Conservation (phyloP, 2,329 filamentous ascomycete species). For the Sphaerulina populicola region DNA sequence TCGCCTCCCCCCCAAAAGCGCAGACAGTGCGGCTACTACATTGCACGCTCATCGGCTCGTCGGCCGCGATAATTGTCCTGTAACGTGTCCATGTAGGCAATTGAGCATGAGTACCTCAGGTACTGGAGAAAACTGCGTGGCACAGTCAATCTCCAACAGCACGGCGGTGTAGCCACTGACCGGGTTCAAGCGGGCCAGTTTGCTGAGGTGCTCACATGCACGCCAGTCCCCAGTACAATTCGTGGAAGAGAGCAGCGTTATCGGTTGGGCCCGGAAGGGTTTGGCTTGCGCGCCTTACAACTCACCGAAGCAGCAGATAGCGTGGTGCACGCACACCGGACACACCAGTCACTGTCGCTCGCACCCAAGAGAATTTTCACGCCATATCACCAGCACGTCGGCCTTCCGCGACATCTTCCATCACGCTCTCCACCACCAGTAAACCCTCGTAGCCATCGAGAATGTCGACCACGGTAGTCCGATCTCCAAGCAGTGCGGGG, state of each 20-base stretch:
- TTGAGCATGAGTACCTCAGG: not conserved
- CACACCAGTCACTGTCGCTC: not conserved
- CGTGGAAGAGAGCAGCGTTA: not conserved
- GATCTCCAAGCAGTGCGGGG: conserved; percentile 10
- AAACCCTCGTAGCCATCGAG: not conserved
- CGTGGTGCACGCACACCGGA: not conserved
- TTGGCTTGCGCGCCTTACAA: conserved; percentile 7
- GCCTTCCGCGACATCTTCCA: not conserved
- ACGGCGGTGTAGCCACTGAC: conserved; percentile 6
- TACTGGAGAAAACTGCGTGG: conserved; percentile 1
- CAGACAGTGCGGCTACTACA: too few relatives aligned
- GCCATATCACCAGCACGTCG: not conserved
- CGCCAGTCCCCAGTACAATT: not conserved
- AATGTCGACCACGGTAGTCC: conserved; percentile 2
- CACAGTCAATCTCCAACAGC: conserved; percentile 3
- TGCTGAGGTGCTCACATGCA: conserved; percentile 2
- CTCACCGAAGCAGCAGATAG: not conserved
- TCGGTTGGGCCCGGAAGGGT: not conserved
- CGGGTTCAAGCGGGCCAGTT: conserved; percentile 8
- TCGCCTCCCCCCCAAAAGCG: too few relatives aligned
- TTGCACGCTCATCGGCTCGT: not conserved
- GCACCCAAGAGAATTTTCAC: too few relatives aligned
- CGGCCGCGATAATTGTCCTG: not conserved
- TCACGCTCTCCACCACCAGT: not conserved
- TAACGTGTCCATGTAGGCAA: conserved; percentile 1